Percentiles rank a stretch among this genome's conserved stretches.
phyloP scores from a whole-genome alignment of 345 rosid species.

The Abelmoschus esculentus region DNA sequence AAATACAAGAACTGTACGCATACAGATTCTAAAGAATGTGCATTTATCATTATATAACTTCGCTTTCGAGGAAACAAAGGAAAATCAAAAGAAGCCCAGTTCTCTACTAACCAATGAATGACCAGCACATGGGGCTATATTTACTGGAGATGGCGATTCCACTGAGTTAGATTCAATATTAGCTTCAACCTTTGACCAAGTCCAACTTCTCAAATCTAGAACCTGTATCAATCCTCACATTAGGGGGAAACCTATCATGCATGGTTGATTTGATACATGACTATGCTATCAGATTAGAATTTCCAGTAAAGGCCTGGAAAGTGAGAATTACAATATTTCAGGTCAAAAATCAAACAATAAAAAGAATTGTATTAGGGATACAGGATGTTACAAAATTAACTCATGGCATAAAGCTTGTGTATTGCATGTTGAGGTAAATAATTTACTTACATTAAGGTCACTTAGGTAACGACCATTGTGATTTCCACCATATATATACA shows the following conservation, averaged over 20 bases:
- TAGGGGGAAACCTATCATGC: constrained; percentile 10
- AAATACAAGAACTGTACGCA: constrained; percentile 15
- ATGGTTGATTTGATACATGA: not conserved
- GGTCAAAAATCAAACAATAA: not conserved
- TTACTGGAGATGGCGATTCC: constrained; percentile 42
- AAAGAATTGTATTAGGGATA: not conserved
- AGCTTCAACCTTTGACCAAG: constrained; percentile 87
- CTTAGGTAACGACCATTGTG: constrained; percentile 95
- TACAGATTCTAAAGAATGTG: constrained; percentile 17
- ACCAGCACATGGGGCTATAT: constrained; percentile 82
- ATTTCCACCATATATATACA: constrained; percentile 94
- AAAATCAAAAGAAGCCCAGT: constrained; percentile 9
- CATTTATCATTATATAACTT: constrained; percentile 13
- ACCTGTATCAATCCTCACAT: constrained; percentile 47
- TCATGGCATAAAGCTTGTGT: not conserved
- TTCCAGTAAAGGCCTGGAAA: not conserved
- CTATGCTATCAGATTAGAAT: not conserved
- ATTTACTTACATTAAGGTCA: constrained; percentile 82
- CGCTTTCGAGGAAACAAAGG: constrained; percentile 12
- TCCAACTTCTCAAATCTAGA: constrained; percentile 90
- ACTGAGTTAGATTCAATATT: constrained; percentile 47
- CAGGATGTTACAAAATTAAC: not conserved
- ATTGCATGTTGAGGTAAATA: not conserved
- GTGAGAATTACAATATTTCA: not conserved
- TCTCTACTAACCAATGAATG: constrained; percentile 79